Evolutionary conservation across 2,329 filamentous ascomycete genomes (phyloP).

Genomic region (Curvularia sp.): DNA sequence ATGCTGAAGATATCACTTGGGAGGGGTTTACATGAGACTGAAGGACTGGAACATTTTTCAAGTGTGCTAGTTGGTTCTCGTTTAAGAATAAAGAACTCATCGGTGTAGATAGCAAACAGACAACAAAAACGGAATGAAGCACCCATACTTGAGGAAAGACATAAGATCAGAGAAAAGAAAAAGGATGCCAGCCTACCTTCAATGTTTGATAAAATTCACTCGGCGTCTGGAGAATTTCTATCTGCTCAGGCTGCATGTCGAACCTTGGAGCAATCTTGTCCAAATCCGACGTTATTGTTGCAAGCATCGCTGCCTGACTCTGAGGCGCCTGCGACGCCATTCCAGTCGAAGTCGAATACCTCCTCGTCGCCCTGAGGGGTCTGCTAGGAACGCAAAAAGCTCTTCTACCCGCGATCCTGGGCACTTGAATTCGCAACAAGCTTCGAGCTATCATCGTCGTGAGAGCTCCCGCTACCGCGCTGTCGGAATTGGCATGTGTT

Average conservation of each 20-base stretch:
- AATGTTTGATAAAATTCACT: constrained; percentile 89
- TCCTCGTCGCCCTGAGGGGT: constrained; percentile 31
- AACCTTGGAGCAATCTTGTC: constrained; percentile 92
- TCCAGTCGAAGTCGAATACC: constrained; percentile 45
- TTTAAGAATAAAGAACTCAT: no score
- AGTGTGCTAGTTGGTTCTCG: no score
- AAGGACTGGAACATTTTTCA: neutral
- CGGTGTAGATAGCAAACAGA: neutral
- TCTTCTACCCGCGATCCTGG: constrained; percentile 26
- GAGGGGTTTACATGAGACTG: neutral
- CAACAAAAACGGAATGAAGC: neutral
- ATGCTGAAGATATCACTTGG: no score
- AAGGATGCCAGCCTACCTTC: constrained; percentile 66
- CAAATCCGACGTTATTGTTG: constrained; percentile 72
- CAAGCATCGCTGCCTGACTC: constrained; percentile 63
- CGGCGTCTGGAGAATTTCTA: constrained; percentile 79
- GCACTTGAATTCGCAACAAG: constrained; percentile 34
- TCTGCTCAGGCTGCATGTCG: constrained; percentile 79
- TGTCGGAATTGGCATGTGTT: neutral
- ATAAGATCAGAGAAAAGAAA: neutral
- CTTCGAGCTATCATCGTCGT: constrained; percentile 46
- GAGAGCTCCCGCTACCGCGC: neutral
- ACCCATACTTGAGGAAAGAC: neutral
- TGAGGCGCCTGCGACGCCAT: constrained; percentile 41
- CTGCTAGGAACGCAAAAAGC: constrained; percentile 26